Evolutionary conservation across 495 filamentous ascomycete genomes (phyloP), one percentile per base, ranked within the genome.

Genomic region (Choiromyces venosus): DNA sequence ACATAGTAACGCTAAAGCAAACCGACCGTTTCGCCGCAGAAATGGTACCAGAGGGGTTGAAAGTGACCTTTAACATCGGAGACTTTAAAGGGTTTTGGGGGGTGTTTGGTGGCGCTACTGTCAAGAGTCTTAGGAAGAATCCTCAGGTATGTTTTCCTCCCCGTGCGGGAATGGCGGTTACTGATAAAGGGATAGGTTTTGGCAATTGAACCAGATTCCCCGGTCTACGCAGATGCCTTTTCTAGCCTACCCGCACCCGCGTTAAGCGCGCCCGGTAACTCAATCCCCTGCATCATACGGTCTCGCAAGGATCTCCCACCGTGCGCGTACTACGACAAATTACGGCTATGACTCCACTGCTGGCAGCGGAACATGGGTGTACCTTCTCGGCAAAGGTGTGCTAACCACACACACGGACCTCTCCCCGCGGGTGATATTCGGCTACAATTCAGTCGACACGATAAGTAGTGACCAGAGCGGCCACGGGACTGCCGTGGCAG

Each of bases 401-500:
- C 46, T n/a, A n/a, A n/a, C n/a, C n/a, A n/a, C n/a, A 21, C 71
- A 90, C 80, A 68, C 72, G 35, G 84, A 89, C 67, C 88, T 89
- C 65, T 84, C 80, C 0, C 85, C 84, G 67, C 87, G 87, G 71
- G 86, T 83, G 40, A 81, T 73, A 18, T 81, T 83, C 12, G 87
- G 86, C 40, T 86, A 86, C 74, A 89, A 89, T 81, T 85, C 83
- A 64, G 81, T 83, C 66, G 10, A 46, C 42, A 35, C 8, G 36
- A 66, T 80, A n/a, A 80, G 85, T 74, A 84, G 82, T 10, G 85
- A 87, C 70, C 46, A 25, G 37, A 81, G 87, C 67, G 86, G 89
- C n/a, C 88, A 91, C 80, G 90, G 89, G 29, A 89, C 86, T 25
- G 89, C 90, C 82, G 87, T 89, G 65, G 85, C 89, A 6, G 89